These are phyloP conservation scores for Ceratocystis harringtonii DNA, from an alignment of 2,329 filamentous ascomycete species.

Conservation along the genomic window DNA sequence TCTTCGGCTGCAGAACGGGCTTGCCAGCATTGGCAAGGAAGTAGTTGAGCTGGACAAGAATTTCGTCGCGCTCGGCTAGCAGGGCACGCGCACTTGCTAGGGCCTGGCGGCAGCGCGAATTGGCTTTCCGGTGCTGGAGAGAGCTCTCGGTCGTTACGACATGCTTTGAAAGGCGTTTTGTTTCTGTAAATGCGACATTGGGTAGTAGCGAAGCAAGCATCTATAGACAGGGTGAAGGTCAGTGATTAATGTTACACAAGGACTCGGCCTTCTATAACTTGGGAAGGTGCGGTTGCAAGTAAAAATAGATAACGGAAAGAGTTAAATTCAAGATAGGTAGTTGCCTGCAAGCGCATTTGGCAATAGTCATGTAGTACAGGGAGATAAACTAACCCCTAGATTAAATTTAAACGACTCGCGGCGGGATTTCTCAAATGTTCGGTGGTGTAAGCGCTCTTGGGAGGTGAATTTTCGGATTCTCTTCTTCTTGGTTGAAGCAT, in stretches of 20 bases:
- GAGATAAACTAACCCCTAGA: slow-evolving; percentile 23
- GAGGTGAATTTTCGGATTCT: slow-evolving; percentile 28
- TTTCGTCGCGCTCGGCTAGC: slow-evolving; percentile 22
- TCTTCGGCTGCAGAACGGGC: background rate
- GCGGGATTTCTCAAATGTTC: slow-evolving; percentile 28
- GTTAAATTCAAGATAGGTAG: background rate
- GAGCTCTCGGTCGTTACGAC: slow-evolving; percentile 23
- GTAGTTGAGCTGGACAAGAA: slow-evolving; percentile 23
- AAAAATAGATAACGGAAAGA: background rate
- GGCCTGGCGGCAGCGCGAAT: slow-evolving; percentile 16
- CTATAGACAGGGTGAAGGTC: slow-evolving; percentile 19
- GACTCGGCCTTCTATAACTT: background rate
- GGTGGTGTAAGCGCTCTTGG: slow-evolving; percentile 28
- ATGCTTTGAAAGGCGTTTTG: slow-evolving; percentile 28
- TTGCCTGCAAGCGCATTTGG: background rate
- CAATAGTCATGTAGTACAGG: background rate
- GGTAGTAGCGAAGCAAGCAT: slow-evolving; percentile 26
- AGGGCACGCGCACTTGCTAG: slow-evolving; percentile 19
- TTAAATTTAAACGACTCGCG: slow-evolving; percentile 30
- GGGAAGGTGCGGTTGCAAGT: background rate
- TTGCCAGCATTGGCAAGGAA: slow-evolving; percentile 17
- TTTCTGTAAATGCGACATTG: slow-evolving; percentile 24
- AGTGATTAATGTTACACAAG: slow-evolving; percentile 7
- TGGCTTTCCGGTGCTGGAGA: slow-evolving; percentile 22
- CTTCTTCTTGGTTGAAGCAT: slow-evolving; percentile 21